phyloP scores from a whole-genome alignment of 805 yeast species.

The Wickerhamiella azyma region DNA sequence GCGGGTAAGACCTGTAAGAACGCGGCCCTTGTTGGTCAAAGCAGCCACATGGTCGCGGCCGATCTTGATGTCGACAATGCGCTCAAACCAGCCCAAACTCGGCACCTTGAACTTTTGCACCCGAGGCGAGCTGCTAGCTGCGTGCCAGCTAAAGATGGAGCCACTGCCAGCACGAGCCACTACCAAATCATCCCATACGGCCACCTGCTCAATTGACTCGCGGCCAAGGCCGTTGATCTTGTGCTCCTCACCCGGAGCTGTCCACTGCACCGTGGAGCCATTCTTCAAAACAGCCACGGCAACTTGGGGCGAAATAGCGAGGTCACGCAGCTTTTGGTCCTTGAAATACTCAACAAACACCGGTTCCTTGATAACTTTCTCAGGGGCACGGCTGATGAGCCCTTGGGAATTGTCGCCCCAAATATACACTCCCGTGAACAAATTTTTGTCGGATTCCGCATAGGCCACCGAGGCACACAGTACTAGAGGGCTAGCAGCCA shows the following conservation, averaged over 20 bases:
- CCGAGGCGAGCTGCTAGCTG: slow-evolving; percentile 9
- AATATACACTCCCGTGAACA: slow-evolving; percentile 36
- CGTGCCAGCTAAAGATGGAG: slow-evolving; percentile 21
- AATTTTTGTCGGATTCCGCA: slow-evolving; percentile 15
- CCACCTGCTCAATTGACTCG: slow-evolving; percentile 27
- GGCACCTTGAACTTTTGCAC: slow-evolving; percentile 8
- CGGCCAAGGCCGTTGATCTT: slow-evolving; percentile 31
- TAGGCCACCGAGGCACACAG: slow-evolving; percentile 9
- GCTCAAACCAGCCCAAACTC: slow-evolving; percentile 33
- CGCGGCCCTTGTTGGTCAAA: slow-evolving; percentile 43
- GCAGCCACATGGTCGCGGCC: slow-evolving; percentile 65
- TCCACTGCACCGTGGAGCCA: slow-evolving; percentile 68
- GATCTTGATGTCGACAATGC: slow-evolving; percentile 36
- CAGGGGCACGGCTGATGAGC: slow-evolving; percentile 23
- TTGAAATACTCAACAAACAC: slow-evolving; percentile 52
- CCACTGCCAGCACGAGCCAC: slow-evolving; percentile 33
- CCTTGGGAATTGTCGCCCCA: slow-evolving; percentile 44
- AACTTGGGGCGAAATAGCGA: slow-evolving; percentile 35
- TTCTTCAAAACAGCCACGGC: slow-evolving; percentile 45
- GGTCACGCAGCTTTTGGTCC: slow-evolving; percentile 40
- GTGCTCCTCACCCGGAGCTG: slow-evolving; percentile 23
- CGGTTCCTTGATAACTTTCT: slow-evolving; percentile 37
- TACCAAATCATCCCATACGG: slow-evolving; percentile 26
- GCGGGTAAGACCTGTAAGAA: slow-evolving; percentile 46
- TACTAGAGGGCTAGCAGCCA: slow-evolving; percentile 1